Evolutionary conservation across 495 filamentous ascomycete genomes (phyloP), one percentile per base, ranked within the genome.

Genomic region (Trichocladium uniseriatum): DNA sequence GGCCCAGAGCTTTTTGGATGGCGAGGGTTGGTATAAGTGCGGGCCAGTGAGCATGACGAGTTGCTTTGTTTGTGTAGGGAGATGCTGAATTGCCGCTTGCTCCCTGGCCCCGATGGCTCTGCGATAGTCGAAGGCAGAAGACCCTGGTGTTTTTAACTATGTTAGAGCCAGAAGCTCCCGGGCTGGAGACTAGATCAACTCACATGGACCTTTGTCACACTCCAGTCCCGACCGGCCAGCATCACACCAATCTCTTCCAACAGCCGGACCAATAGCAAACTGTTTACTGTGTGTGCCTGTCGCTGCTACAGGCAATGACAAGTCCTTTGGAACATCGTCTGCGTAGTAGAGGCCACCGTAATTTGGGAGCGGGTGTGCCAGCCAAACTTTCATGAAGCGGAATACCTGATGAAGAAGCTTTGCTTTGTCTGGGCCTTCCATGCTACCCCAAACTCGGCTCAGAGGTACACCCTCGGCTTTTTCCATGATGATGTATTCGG

Each of bases 401-500:
- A 5, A 43, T 1, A 32, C 9, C 24, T 43, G 40, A 15, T 8
- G 15, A n/a, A 43, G 39, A 14, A 42, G 27, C 40, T 31, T 43
- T 24, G 16, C 14, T 10, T 13, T 29, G 3, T 31, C 40, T 5
- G 24, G 27, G 15, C 1, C 7, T 1, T 27, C 40, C 15, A 43
- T 15, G 2, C 15, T 18, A 4, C 7, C 15, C 40, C 40, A 20
- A 15, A 31, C 40, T 19, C 4, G n/a, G 15, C 15, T 15, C 16
- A 32, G 31, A 3, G 40, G 27, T 13, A 43, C 40, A 3, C 40
- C 40, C 13, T 43, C 40, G 6, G 40, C 40, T 7, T 43, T 43
- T 9, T 43, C 24, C 40, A 43, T 43, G 40, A 43, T 31, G 40
- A 43, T 43, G 15, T 43, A 43, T 15, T 43, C 40, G 15, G 40